Percentiles rank a stretch among this genome's conserved stretches.
phyloP scores from a whole-genome alignment of 257 asterid species.

The Vinca minor region DNA sequence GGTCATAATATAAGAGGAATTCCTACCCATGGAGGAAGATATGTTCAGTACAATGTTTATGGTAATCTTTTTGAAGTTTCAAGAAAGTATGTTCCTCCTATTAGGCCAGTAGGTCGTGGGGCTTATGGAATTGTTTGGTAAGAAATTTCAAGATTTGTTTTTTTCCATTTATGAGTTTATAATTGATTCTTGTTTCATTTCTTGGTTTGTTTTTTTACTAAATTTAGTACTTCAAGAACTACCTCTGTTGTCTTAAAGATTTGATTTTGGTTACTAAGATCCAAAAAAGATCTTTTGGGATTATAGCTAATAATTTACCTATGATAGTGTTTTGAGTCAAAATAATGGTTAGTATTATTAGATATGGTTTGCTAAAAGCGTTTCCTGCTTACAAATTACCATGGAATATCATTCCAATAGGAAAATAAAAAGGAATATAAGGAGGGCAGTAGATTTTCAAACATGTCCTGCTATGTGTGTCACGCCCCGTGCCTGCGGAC shows the following conservation, averaged over 20 bases:
- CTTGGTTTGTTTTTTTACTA: not conserved
- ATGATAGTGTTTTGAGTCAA: no score
- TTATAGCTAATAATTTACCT: not conserved
- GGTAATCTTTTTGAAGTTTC: constrained; percentile 44
- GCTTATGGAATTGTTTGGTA: constrained; percentile 48
- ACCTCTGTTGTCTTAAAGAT: not conserved
- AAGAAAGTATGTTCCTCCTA: constrained; percentile 42
- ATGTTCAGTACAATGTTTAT: constrained; percentile 42
- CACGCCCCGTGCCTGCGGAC: no score
- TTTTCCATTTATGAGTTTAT: constrained; percentile 1
- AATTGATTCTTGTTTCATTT: no score
- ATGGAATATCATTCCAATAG: no score
- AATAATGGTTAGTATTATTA: no score
- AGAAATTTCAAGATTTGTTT: constrained; percentile 6
- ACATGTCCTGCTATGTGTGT: not conserved
- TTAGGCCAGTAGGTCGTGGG: constrained; percentile 46
- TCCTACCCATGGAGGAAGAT: constrained; percentile 38
- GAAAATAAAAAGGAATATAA: not conserved
- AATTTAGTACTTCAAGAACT: not conserved
- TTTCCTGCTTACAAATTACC: not conserved
- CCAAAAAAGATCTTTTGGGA: not conserved
- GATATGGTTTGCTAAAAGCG: no score
- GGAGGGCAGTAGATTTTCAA: no score
- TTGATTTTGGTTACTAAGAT: not conserved
- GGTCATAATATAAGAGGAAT: constrained; percentile 32